Evolutionary conservation across 2,329 filamentous ascomycete species (phyloP).

Genomic region (Ophiostoma sp.): DNA sequence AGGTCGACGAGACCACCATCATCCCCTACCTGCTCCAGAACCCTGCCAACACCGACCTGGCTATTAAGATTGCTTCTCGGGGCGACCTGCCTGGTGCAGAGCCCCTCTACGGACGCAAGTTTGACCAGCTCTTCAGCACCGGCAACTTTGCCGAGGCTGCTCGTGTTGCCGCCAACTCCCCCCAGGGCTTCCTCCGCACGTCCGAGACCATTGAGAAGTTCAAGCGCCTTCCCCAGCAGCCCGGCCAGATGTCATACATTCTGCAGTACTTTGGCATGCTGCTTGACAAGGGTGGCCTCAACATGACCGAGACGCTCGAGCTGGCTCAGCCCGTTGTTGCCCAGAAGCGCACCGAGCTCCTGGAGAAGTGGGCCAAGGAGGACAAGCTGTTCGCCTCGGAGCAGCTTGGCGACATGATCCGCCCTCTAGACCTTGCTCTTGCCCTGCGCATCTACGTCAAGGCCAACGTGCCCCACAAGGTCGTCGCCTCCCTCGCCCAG

Average conservation of each 20-base stretch:
- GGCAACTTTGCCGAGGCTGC: constrained; percentile 84
- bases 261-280: constrained; percentile 97
- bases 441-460: constrained; percentile 86
- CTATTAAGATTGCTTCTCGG: constrained; percentile 92
- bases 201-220: constrained; percentile 93
- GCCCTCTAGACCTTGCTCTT: constrained; percentile 80
- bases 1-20: constrained; percentile 83
- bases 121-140: constrained; percentile 75
- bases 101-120: constrained; percentile 85
- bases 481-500: constrained; percentile 90
- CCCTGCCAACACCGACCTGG: constrained; percentile 86
- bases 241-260: constrained; percentile 86
- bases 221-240: constrained; percentile 75
- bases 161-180: constrained; percentile 94
- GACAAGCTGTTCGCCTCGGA: constrained; percentile 95
- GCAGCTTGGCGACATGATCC: constrained; percentile 90
- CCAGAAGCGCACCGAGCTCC: constrained; percentile 88
- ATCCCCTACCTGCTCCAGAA: constrained; percentile 96
- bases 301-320: constrained; percentile 90
- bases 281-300: constrained; percentile 88
- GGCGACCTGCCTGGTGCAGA: constrained; percentile 92
- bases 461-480: constrained; percentile 86
- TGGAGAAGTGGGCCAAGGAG: constrained; percentile 97
- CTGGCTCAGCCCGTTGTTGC: constrained; percentile 85
- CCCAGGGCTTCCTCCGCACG: constrained; percentile 89